Base-by-base conservation (phyloP, 768 basidiomycete species). In the Gloeophyllum trabeum region DNA sequence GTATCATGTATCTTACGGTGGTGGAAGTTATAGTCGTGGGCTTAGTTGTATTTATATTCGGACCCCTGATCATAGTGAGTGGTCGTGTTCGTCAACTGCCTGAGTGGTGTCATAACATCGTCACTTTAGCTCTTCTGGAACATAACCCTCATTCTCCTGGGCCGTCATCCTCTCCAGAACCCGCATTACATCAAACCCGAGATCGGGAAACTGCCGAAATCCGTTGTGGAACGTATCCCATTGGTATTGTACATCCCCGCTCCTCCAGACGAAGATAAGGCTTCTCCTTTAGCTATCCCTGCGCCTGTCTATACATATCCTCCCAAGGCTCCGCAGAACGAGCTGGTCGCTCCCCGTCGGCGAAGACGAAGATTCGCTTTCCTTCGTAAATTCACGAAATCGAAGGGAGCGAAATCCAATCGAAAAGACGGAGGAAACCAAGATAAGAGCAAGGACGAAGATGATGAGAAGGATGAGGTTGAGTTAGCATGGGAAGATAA, bases 171-270 rank as follows among this genome's bases (percentile, higher is more conserved):
- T 2, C 56, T 88, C 28, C 84, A 85, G 54, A 76, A 79, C 44
- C 79, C 81, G 5, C 67, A 71, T 42, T 68, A 74, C 54, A 83
- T 89, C 56, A 79, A 78, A 44, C 85, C 83, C 6, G 85, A 89
- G 39, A 75, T 89, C 30, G 80, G 75, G 4, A 86, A 87, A 54
- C 62, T 90, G 5, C 64, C 85, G 1, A 78, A 76, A 53, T 61
- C 76, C 4, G 61, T 80, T 5, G 85, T 91, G 19, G 82, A 89
- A 42, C 71, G 70, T 39, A 89, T 91, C 28, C 88, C 88, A 1
- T 69, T 90, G 18, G 87, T 89, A 21, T 73, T 87, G 48, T 91
- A 89, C 60, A 89, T 91, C 28, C 86, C 86, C 4, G 73, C 84
- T 0, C 83, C 86, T 3, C 82, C 82, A 0, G 73, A 75, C 37